Evolutionary conservation across 257 asterid genomes (phyloP).

Genomic region (Fraxinus anomala): DNA sequence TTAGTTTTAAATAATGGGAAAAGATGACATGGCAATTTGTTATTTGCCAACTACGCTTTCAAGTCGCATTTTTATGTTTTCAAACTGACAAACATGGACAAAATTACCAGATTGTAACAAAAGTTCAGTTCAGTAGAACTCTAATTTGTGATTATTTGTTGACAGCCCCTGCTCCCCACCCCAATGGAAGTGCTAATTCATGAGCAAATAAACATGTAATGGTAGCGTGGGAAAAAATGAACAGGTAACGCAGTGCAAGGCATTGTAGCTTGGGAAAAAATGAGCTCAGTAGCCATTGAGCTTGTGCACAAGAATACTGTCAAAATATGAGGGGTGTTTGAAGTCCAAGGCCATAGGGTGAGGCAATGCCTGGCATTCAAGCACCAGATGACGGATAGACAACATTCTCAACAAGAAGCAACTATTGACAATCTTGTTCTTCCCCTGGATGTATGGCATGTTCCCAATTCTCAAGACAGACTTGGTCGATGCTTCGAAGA

Average conservation of each 20-base stretch:
- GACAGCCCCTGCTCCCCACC: not conserved
- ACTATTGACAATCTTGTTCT: conserved; percentile 54
- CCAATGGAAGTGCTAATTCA: not conserved
- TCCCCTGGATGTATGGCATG: conserved; percentile 68
- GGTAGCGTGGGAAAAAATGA: too few species aligned
- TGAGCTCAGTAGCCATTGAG: conserved; percentile 41
- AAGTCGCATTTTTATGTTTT: not conserved
- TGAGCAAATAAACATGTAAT: conserved; percentile 40
- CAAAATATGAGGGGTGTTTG: conserved; percentile 63
- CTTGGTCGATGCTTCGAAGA: conserved; percentile 50
- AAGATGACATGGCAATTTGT: too few species aligned
- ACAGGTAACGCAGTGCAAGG: too few species aligned
- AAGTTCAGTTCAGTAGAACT: conserved; percentile 34
- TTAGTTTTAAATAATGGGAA: too few species aligned
- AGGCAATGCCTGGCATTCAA: conserved; percentile 79
- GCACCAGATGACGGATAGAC: conserved; percentile 84
- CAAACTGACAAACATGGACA: not conserved
- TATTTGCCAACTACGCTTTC: too few species aligned
- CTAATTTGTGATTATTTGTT: not conserved
- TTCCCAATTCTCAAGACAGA: conserved; percentile 12
- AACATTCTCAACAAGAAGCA: conserved; percentile 81
- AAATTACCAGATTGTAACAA: conserved; percentile 6
- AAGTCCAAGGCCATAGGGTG: conserved; percentile 81
- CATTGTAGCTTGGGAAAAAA: conserved; percentile 50
- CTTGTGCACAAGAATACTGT: conserved; percentile 57